Base-by-base conservation (phyloP, 352 stramenopile genomes). In the Phytophthora cajani region DNA sequence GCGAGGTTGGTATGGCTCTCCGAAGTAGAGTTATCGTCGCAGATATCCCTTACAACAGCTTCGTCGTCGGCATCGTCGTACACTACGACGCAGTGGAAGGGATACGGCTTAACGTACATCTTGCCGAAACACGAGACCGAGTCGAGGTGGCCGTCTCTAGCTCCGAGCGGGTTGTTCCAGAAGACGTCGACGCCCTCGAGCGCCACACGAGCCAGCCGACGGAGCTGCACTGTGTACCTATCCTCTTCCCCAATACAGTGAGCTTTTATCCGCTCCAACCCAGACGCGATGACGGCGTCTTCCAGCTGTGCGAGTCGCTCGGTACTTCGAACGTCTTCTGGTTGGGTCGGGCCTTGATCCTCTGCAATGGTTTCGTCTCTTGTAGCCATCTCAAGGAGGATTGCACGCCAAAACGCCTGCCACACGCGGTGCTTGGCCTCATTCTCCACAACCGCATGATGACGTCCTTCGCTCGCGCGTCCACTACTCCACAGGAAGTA, bases 91-190 rank as follows among this genome's bases (percentile, higher is more conserved):
- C 46, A 51, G 46, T 51, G 46, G 12, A 51, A 51, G 46, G 46
- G 46, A 51, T 51, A 51, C 2, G 46, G 46, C 17, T 27, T n/a
- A 7, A 51, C 12, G 16, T 51, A 51, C 46, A 51, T 51, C 19
- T 51, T 51, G 46, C 46, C 46, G 46, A 51, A 51, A 16, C 46
- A 51, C 12, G 46, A 27, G 3, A 27, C 46, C 46, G 46, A 51
- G 46, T 51, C 46, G n/a, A 51, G n/a, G 12, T 51, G 46, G 19
- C 46, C 46, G 12, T 51, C 46, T 27, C 46, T n/a, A 4, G 17
- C 46, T 51, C 46, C 46, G n/a, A 51, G 46, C 2, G 46, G 44
- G 9, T 51, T 51, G 19, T 51, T 27, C 46, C 46, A 51, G 46
- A 51, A 51, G 7, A 51, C 46, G 9, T 51, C 19, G 19, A 51